Evolutionary conservation across 2,329 filamentous ascomycete genomes (phyloP).

Genomic region (Ophiocordyceps camponoti-floridani): DNA sequence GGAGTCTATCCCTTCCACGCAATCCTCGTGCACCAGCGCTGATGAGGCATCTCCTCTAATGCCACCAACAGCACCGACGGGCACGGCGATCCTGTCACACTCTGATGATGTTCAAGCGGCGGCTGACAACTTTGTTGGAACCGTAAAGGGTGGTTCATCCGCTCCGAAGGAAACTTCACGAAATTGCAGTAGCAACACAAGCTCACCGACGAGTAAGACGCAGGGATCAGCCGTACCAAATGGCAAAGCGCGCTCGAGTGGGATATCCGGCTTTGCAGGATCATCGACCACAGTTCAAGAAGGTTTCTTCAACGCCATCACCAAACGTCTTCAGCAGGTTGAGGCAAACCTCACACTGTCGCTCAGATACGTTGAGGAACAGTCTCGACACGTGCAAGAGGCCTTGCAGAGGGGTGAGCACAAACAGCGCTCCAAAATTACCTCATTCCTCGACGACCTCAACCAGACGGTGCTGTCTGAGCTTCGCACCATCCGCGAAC

Average conservation of each 20-base stretch:
- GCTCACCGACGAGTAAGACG: background rate
- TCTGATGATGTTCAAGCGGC: background rate
- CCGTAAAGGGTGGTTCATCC: background rate
- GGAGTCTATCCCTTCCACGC: background rate
- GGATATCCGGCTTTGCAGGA: conserved; percentile 9
- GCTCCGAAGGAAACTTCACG: background rate
- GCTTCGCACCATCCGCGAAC: conserved; percentile 55
- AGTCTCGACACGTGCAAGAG: conserved; percentile 77
- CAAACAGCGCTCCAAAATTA: conserved; percentile 68
- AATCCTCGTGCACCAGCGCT: background rate
- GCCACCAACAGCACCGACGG: background rate
- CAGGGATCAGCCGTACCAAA: conserved; percentile 4
- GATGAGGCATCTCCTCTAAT: background rate
- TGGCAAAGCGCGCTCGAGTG: conserved; percentile 11
- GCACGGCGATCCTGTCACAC: background rate
- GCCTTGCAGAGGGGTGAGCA: conserved; percentile 77
- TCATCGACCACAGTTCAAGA: conserved; percentile 75
- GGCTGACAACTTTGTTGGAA: background rate
- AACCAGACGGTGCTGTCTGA: conserved; percentile 78
- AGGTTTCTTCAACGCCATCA: conserved; percentile 92
- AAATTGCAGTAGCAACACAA: conserved; percentile 2
- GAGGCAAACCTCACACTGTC: conserved; percentile 88
- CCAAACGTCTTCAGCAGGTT: conserved; percentile 78
- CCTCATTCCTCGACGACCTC: conserved; percentile 63
- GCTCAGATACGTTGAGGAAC: conserved; percentile 90